Percentiles rank a stretch among this genome's conserved stretches.
Evolutionary conservation across 1,284 basidiomycete species (phyloP).

Genomic region (Ganoderma lucidum): DNA sequence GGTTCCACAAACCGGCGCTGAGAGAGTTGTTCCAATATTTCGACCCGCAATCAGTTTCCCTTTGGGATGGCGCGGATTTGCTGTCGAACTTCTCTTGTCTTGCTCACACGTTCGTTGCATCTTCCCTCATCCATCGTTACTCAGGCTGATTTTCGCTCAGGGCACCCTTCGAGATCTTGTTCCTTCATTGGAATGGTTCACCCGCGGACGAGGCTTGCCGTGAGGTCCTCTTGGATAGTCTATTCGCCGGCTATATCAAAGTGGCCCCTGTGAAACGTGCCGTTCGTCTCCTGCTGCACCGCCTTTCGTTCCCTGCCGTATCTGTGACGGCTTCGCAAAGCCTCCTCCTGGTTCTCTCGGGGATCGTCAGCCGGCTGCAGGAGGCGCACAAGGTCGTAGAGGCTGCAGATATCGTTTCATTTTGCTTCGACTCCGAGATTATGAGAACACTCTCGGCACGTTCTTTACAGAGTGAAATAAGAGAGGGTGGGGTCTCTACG

Average conservation of each 20-base stretch:
- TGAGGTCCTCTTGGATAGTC: constrained; percentile 40
- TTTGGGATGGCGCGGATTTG: constrained; percentile 49
- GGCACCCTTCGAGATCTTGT: constrained; percentile 53
- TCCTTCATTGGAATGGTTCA: constrained; percentile 47
- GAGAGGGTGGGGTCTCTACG: constrained; percentile 43
- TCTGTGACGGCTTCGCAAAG: constrained; percentile 2
- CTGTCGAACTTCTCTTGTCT: neutral
- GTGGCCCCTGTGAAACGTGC: constrained; percentile 45
- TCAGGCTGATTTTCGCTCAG: constrained; percentile 36
- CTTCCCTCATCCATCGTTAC: neutral
- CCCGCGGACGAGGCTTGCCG: constrained; percentile 37
- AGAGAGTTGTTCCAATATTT: constrained; percentile 52
- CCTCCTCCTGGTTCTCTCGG: constrained; percentile 29
- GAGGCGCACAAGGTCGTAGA: neutral
- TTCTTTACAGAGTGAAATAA: constrained; percentile 33
- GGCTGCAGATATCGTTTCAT: constrained; percentile 9
- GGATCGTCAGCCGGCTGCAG: constrained; percentile 17
- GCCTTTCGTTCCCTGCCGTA: constrained; percentile 36
- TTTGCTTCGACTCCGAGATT: constrained; percentile 26
- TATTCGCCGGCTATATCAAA: constrained; percentile 40
- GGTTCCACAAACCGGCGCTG: constrained; percentile 53
- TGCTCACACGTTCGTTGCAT: constrained; percentile 22
- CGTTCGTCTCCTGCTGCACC: constrained; percentile 49
- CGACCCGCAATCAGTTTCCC: constrained; percentile 44
- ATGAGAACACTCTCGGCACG: constrained; percentile 21